Percentiles rank a stretch among this genome's conserved stretches.
Evolutionary conservation across 495 filamentous ascomycete species (phyloP).

Genomic region (Rhizodiscina lignyota): DNA sequence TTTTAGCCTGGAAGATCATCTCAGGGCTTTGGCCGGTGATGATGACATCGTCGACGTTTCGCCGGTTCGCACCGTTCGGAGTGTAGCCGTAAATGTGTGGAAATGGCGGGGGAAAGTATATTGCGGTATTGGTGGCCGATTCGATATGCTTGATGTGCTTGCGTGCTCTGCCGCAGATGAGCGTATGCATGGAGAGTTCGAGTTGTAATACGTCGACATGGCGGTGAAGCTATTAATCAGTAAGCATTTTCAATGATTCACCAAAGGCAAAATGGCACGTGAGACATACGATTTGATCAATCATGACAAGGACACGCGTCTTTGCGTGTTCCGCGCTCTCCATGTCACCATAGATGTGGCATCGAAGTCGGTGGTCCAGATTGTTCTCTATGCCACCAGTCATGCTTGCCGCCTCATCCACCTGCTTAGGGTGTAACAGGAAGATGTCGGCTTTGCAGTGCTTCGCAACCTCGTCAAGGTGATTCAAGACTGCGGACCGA

Average conservation of each 20-base stretch:
- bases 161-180: constrained; percentile 77
- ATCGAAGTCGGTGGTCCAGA: constrained; percentile 67
- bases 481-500: constrained; percentile 56
- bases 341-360: constrained; percentile 88
- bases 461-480: constrained; percentile 64
- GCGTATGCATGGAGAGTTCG: constrained; percentile 72
- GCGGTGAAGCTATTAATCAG: constrained; percentile 53
- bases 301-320: constrained; percentile 87
- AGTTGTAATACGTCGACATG: constrained; percentile 67
- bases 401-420: constrained; percentile 34
- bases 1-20: constrained; percentile 71
- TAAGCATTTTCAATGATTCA: constrained; percentile 17
- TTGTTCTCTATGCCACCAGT: constrained; percentile 52
- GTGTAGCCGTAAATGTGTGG: constrained; percentile 77
- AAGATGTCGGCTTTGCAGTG: constrained; percentile 95
- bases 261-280: constrained; percentile 1
- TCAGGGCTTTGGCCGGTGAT: constrained; percentile 77
- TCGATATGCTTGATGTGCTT: constrained; percentile 97
- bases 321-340: constrained; percentile 94
- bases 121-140: constrained; percentile 80
- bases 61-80: constrained; percentile 56
- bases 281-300: constrained; percentile 80
- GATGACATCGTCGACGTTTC: constrained; percentile 77
- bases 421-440: constrained; percentile 62
- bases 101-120: constrained; percentile 93